Evolutionary conservation across 805 yeast genomes (phyloP).

Genomic region (Pichia rugopelliculosa): DNA sequence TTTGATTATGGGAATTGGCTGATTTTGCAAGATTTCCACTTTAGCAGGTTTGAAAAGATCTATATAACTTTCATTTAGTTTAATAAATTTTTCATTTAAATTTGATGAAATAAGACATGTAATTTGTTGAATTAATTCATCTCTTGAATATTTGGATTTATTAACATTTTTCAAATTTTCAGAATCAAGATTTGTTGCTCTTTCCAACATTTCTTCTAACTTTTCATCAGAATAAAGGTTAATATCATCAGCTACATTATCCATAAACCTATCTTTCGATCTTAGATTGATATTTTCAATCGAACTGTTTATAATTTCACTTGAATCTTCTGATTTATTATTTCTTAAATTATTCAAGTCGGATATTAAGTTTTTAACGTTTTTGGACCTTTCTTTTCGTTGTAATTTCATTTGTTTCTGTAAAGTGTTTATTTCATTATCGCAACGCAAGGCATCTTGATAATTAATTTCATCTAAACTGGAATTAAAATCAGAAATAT

Average conservation of each 20-base stretch:
- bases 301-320: constrained; percentile 2
- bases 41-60: background rate
- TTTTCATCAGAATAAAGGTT: constrained; percentile 10
- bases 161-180: constrained; percentile 27
- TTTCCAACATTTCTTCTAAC: constrained; percentile 18
- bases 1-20: constrained; percentile 36
- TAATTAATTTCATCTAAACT: background rate
- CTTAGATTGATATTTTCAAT: background rate
- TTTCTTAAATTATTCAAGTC: constrained; percentile 1
- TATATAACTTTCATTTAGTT: background rate
- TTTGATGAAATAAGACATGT: constrained; percentile 14
- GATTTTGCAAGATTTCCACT: constrained; percentile 13
- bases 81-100: constrained; percentile 1
- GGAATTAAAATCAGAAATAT: constrained; percentile 4
- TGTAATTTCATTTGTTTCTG: background rate
- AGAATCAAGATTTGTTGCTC: constrained; percentile 14
- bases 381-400: background rate
- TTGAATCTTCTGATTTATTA: background rate
- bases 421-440: background rate
- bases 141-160: constrained; percentile 36
- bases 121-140: constrained; percentile 46
- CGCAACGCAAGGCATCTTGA: background rate
- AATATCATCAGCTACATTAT: constrained; percentile 3
- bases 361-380: constrained; percentile 1
- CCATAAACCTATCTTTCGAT: background rate